A percentile compares a stretch with the other conserved stretches of the same genome.
Conservation (phyloP, 176 grass and related monocot species). For the Aegilops speltoides region DNA sequence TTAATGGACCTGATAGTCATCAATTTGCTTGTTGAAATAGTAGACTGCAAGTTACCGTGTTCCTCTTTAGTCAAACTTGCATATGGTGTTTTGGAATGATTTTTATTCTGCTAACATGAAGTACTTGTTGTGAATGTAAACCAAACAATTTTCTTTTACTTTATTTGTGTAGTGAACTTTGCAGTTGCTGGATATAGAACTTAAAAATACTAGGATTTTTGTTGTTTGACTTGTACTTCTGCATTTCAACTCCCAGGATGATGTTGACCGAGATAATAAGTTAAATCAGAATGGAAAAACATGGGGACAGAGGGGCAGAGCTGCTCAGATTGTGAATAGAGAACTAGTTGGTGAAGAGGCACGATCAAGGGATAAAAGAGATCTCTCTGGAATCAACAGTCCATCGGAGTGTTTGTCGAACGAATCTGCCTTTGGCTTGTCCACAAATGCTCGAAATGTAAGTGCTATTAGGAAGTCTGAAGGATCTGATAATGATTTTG, state of each 20-base stretch:
- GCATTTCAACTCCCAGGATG: slow-evolving; percentile 44
- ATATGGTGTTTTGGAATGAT: not conserved
- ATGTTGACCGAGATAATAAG: slow-evolving; percentile 34
- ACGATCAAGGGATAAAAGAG: slow-evolving; percentile 25
- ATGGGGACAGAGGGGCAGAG: slow-evolving; percentile 29
- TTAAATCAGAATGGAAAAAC: slow-evolving; percentile 23
- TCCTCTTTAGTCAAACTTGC: not conserved
- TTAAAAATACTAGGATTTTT: not conserved
- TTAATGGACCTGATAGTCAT: not conserved
- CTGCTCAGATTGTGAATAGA: slow-evolving; percentile 17
- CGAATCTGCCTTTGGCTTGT: slow-evolving; percentile 22
- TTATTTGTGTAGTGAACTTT: not conserved
- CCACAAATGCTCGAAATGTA: slow-evolving; percentile 29
- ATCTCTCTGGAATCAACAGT: not conserved
- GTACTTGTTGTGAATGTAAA: not conserved
- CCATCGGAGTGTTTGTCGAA: slow-evolving; percentile 18
- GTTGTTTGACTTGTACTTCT: slow-evolving; percentile 21
- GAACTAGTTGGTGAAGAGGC: slow-evolving; percentile 35
- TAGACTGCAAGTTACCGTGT: not conserved
- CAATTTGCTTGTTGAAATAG: not conserved
- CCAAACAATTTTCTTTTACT: slow-evolving; percentile 18
- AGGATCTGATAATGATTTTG: slow-evolving; percentile 34
- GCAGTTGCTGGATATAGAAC: not conserved
- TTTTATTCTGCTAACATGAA: not conserved
- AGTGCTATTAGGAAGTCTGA: slow-evolving; percentile 16